Base-by-base conservation (phyloP, 164 flowering plant genomes). In the Kalanchoe fedtschenkoi region DNA sequence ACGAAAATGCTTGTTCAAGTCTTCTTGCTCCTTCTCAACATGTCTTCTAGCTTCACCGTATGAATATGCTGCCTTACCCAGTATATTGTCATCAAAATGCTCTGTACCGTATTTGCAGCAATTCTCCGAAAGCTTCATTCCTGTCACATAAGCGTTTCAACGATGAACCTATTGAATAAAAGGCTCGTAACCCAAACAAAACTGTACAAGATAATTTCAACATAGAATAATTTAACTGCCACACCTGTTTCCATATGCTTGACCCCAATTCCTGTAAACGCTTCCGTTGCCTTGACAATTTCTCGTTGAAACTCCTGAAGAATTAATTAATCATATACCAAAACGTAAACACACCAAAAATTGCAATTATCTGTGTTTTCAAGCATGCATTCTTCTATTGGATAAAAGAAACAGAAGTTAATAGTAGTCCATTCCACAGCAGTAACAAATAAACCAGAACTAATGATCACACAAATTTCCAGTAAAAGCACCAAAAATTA, bases 301-400 rank as follows among this genome's bases (percentile, higher is more conserved):
- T 90, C 99, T 62, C 71, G 88, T 69, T 93, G 99, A 73, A 90
- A 84, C 46, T 93, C 97, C 99, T 93, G 89, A 68, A 71, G 37
- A 43, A 44, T 44, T 43, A 43, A 44, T 44, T 43, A 19, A 5
- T 0, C 51, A 44, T 19, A 5, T 4, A 42, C 6, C 3, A 16
- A 15, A 42, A 19, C 24, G 7, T 44, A 5, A 44, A 19, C 51
- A 44, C 5, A 44, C 22, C n/a, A 44, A 11, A 44, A 4, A 19
- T 19, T n/a, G 10, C 10, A 44, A n/a, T 26, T 17, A 44, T n/a
- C 26, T 6, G 5, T 44, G 8, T 37, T 37, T 37, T 37, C 39
- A 44, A 44, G 51, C 24, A 19, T n/a, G 5, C n/a, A 5, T n/a
- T 44, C 22, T 6, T n/a, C 51, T 5, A 44, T 5, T 19, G 2